Evolutionary conservation across 305 asterid species (phyloP).

Genomic region (Fraxinus sp.): DNA sequence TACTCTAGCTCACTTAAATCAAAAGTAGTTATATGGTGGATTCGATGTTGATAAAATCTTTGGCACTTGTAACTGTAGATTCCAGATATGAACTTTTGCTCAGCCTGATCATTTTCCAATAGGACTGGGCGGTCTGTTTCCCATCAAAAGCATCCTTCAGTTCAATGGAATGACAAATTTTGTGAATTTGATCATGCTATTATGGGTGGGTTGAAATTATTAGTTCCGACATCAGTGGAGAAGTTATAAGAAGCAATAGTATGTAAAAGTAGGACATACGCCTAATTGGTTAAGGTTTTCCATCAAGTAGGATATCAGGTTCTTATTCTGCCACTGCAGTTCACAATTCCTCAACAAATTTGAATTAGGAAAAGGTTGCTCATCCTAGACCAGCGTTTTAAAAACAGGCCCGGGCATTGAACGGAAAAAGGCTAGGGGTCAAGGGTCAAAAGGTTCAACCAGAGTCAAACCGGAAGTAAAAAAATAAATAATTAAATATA

Average conservation of each 20-base stretch:
- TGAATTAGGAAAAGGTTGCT: not conserved
- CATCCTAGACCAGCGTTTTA: not conserved
- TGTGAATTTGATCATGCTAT: not conserved
- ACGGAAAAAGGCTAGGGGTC: not conserved
- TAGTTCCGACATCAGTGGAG: not conserved
- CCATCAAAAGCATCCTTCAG: not conserved
- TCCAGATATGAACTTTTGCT: not conserved
- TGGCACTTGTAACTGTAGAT: not conserved
- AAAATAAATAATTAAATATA: not conserved
- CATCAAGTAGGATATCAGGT: not conserved
- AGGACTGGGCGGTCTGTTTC: not conserved
- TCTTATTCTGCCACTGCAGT: not conserved
- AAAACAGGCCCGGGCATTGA: not conserved
- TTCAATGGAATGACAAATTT: not conserved
- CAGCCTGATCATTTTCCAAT: not conserved
- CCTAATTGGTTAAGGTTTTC: not conserved
- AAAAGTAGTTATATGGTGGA: not conserved
- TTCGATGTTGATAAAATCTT: not conserved
- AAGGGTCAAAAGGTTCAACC: not conserved
- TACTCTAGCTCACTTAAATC: not conserved
- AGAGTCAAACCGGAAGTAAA: not conserved
- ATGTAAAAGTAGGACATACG: not conserved
- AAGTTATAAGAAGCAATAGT: not conserved
- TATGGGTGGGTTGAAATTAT: not conserved
- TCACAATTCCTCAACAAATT: not conserved